Evolutionary conservation across 768 basidiomycete genomes (phyloP).

Genomic region (Strobilomyces dryophilus): DNA sequence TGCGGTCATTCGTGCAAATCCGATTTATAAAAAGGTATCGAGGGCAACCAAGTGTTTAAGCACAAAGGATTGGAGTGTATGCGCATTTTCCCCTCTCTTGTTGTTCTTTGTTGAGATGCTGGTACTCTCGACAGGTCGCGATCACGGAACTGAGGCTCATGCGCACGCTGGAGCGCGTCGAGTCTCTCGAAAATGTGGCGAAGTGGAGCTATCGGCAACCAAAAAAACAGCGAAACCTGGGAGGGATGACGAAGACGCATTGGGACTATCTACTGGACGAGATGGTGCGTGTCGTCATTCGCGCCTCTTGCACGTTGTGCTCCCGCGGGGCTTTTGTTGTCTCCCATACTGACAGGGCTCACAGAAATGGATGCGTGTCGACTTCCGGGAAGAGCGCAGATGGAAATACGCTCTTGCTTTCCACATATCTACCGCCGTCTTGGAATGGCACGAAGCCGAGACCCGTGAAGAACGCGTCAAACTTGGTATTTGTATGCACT

Average conservation of each 20-base stretch:
- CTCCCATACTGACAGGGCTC: constrained; percentile 3
- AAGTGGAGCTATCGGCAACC: constrained; percentile 94
- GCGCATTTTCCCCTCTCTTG: constrained; percentile 27
- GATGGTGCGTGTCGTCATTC: constrained; percentile 57
- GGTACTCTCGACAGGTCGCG: constrained; percentile 51
- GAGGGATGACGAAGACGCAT: constrained; percentile 73
- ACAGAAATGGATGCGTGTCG: constrained; percentile 95
- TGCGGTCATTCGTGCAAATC: constrained; percentile 72
- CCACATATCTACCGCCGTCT: constrained; percentile 73
- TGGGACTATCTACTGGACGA: constrained; percentile 98
- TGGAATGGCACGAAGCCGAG: constrained; percentile 82
- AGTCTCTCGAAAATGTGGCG: constrained; percentile 71
- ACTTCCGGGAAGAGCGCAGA: constrained; percentile 89
- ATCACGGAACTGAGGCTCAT: constrained; percentile 74
- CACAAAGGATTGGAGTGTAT: constrained; percentile 79
- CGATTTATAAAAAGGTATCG: constrained; percentile 64
- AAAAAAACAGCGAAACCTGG: constrained; percentile 84
- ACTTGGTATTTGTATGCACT: constrained; percentile 64
- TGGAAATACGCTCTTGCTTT: constrained; percentile 90
- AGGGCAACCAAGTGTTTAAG: constrained; percentile 74
- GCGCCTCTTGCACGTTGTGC: background rate
- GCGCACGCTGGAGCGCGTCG: constrained; percentile 81
- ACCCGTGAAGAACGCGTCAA: constrained; percentile 58
- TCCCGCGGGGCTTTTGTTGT: background rate
- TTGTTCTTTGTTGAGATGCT: background rate